Conservation (phyloP, 768 basidiomycete genomes). For the Gymnopilus dilepis region DNA sequence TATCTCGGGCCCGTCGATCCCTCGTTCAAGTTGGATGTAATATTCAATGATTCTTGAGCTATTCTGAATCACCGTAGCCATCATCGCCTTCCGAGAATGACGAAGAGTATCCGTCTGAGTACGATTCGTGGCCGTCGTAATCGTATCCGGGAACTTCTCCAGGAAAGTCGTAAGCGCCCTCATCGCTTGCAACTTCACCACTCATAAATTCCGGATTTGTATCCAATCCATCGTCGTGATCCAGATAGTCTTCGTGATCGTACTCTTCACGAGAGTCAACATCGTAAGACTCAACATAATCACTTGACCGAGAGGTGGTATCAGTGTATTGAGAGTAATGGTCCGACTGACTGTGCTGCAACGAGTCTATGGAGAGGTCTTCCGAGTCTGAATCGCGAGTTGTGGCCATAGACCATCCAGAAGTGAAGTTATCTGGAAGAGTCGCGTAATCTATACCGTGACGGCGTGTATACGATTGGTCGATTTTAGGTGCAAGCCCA, state of each 20-base stretch:
- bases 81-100: constrained; percentile 20
- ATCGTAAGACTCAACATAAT: constrained; percentile 23
- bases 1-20: not conserved
- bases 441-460: not conserved
- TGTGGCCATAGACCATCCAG: constrained; percentile 20
- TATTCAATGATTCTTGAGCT: not conserved
- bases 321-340: constrained; percentile 9
- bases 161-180: constrained; percentile 28
- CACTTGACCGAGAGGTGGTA: constrained; percentile 14
- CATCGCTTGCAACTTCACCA: constrained; percentile 29
- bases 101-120: constrained; percentile 23
- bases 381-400: constrained; percentile 14
- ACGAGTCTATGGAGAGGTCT: constrained; percentile 15
- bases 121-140: constrained; percentile 20
- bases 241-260: constrained; percentile 2
- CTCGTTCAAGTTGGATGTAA: not conserved
- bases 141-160: constrained; percentile 25
- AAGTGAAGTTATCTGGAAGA: constrained; percentile 3
- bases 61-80: constrained; percentile 14
- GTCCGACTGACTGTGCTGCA: constrained; percentile 3
- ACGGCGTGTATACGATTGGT: constrained; percentile 11
- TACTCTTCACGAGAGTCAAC: constrained; percentile 4
- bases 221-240: constrained; percentile 19
- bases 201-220: constrained; percentile 25
- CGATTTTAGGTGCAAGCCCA: not conserved